Conservation (phyloP, 192 early-diverging fungal genomes). For the Mortierella claussenii region DNA sequence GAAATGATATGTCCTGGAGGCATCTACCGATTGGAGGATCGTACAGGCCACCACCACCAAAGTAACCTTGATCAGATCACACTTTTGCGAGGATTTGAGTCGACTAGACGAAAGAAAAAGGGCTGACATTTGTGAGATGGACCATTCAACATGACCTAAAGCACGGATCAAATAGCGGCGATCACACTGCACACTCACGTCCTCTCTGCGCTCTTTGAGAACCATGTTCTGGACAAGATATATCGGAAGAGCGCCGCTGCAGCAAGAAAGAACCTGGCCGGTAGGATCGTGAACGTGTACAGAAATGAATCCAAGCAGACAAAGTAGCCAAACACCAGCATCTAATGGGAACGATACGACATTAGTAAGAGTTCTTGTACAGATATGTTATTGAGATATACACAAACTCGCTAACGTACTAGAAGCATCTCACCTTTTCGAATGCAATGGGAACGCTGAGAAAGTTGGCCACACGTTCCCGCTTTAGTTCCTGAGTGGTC, state of each 20-base stretch:
- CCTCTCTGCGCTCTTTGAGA: constrained; percentile 41
- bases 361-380: no score
- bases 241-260: constrained; percentile 55
- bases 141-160: no score
- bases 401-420: no score
- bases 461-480: constrained; percentile 88
- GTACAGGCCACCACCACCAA: constrained; percentile 81
- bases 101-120: no score
- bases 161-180: no score
- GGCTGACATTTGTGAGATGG: no score
- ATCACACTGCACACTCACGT: no score
- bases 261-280: constrained; percentile 84
- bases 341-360: no score
- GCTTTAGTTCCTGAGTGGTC: constrained; percentile 82
- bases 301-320: constrained; percentile 96
- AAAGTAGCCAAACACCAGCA: constrained; percentile 90
- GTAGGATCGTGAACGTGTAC: constrained; percentile 94
- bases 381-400: no score
- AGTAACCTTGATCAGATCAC: constrained; percentile 90
- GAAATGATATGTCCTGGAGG: constrained; percentile 91
- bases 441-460: constrained; percentile 87
- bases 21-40: constrained; percentile 83
- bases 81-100: constrained; percentile 84
- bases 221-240: constrained; percentile 48
- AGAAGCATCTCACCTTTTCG: constrained; percentile 86